phyloP scores from a whole-genome alignment of 805 yeast genomes.

The Torulaspora microellipsoides region DNA sequence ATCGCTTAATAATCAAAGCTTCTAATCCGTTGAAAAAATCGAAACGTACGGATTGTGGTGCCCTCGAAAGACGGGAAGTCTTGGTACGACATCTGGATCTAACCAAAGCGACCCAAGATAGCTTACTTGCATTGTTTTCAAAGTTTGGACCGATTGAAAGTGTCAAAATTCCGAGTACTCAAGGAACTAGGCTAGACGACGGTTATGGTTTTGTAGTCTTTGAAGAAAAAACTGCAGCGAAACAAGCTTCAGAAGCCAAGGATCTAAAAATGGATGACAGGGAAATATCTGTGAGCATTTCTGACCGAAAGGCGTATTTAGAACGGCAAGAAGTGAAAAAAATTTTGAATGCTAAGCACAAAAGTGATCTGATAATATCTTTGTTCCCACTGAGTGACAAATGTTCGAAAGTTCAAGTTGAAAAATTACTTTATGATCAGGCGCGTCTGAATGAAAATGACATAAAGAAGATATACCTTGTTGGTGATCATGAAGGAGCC shows the following conservation, averaged over 20 bases:
- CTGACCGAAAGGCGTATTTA: slow-evolving; percentile 39
- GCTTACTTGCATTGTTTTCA: slow-evolving; percentile 40
- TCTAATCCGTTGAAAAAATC: slow-evolving; percentile 52
- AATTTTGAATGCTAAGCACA: slow-evolving; percentile 19
- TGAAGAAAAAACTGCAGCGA: slow-evolving; percentile 41
- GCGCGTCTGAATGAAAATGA: slow-evolving; percentile 10
- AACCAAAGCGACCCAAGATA: slow-evolving; percentile 36
- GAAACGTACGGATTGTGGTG: slow-evolving; percentile 41
- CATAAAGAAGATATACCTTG: slow-evolving; percentile 42
- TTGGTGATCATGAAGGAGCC: slow-evolving; percentile 46
- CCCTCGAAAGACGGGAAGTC: slow-evolving; percentile 52
- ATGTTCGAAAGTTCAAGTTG: slow-evolving; percentile 21
- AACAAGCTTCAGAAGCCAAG: slow-evolving; percentile 42
- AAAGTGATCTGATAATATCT: slow-evolving; percentile 16
- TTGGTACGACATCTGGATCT: slow-evolving; percentile 52
- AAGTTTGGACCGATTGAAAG: slow-evolving; percentile 51
- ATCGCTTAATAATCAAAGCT: slow-evolving; percentile 49
- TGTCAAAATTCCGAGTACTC: slow-evolving; percentile 32
- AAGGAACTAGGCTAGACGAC: slow-evolving; percentile 38
- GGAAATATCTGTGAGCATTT: slow-evolving; percentile 44
- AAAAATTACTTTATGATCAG: slow-evolving; percentile 13
- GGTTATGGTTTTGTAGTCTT: slow-evolving; percentile 68
- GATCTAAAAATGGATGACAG: slow-evolving; percentile 43
- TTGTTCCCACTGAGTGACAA: slow-evolving; percentile 31
- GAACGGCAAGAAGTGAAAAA: slow-evolving; percentile 34